phyloP scores from a whole-genome alignment of 805 yeast genomes.

The Wickerhamiella kurtzmanii region DNA sequence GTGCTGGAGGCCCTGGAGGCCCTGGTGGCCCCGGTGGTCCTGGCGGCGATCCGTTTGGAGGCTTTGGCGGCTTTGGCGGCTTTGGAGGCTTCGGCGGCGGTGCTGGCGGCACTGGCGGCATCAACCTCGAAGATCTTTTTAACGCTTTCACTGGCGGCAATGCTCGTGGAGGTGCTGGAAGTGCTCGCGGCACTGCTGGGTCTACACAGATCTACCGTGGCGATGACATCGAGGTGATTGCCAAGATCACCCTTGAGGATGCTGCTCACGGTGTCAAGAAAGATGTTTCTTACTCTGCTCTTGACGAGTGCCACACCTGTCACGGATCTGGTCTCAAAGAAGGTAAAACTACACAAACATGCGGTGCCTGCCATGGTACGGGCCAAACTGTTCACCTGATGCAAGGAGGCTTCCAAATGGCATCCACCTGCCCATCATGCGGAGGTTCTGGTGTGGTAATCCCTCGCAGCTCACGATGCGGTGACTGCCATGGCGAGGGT shows the following conservation, averaged over 20 bases:
- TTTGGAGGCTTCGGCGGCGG: slow-evolving; percentile 29
- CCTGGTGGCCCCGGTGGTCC: slow-evolving; percentile 32
- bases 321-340: slow-evolving; percentile 72
- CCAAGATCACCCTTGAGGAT: slow-evolving; percentile 67
- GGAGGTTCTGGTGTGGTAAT: slow-evolving; percentile 78
- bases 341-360: slow-evolving; percentile 62
- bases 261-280: slow-evolving; percentile 68
- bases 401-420: slow-evolving; percentile 93
- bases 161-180: slow-evolving; percentile 23
- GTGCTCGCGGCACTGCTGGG: slow-evolving; percentile 26
- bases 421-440: slow-evolving; percentile 80
- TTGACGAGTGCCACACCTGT: slow-evolving; percentile 69
- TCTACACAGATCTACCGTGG: slow-evolving; percentile 71
- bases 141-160: slow-evolving; percentile 36
- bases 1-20: slow-evolving; percentile 34
- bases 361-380: slow-evolving; percentile 82
- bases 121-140: slow-evolving; percentile 52
- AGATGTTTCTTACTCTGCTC: slow-evolving; percentile 54
- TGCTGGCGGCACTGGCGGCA: slow-evolving; percentile 26
- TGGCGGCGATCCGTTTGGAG: slow-evolving; percentile 30
- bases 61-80: slow-evolving; percentile 27
- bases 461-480: slow-evolving; percentile 55
- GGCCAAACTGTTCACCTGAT: slow-evolving; percentile 78
- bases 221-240: slow-evolving; percentile 70
- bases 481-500: slow-evolving; percentile 80